Base-by-base conservation (phyloP, 495 filamentous ascomycete genomes). In the Pseudoneurospora amorphoporcata region DNA sequence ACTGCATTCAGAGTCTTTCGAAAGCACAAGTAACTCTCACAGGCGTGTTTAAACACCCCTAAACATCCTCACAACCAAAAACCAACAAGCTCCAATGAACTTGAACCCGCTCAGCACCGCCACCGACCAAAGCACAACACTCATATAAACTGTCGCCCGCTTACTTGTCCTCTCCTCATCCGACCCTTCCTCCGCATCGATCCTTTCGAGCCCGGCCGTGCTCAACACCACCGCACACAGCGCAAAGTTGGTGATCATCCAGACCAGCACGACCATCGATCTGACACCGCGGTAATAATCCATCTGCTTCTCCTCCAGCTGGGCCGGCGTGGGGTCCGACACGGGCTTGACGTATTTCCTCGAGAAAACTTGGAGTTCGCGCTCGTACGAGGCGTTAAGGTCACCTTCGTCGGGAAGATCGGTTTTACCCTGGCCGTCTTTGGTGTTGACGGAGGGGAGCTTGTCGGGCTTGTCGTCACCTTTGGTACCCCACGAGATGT, bases 211-310 rank as follows among this genome's bases (percentile, higher is more conserved):
- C 7, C 96, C 96, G 32, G 90, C 96, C 2, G 91, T 88, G 74
- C 90, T 92, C 72, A 98, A 82, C 53, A 99, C 94, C n/a, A 94
- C 88, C 1, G 95, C 95, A 4, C 86, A 87, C 6, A 99, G 90
- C 10, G 89, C 94, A 78, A 98, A 92, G 82, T 99, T 99, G 76
- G 89, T 94, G 78, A 97, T 94, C 83, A 99, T 95, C 96, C 96
- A 99, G 71, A 90, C 87, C 69, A 99, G 84, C 71, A 99, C 96
- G 76, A 97, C 94, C 16, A 92, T 87, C 71, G 92, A 94, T 68
- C 96, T 88, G 79, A 99, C 97, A 53, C 94, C 95, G 77, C 94
- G 94, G 86, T 99, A 99, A 80, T 98, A 99, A 80, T 98, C 95
- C 83, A 97, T 94, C 83, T 99, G 95, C 76, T 91, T 91, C 77